Evolutionary conservation across 768 basidiomycete species (phyloP).

Genomic region (Termitomyces sp.): DNA sequence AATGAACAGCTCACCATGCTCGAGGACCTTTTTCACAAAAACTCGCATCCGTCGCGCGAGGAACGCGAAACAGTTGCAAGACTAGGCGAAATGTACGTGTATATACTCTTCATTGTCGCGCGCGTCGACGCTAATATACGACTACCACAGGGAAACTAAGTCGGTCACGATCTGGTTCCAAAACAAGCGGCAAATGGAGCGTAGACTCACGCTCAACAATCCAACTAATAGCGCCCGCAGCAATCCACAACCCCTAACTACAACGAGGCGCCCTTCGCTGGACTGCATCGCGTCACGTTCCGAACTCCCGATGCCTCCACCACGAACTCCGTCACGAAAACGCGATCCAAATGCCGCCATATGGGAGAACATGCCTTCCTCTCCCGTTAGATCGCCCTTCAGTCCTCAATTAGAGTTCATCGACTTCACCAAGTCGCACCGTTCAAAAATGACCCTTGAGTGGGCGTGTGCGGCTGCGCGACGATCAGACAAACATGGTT

Average conservation of each 20-base stretch:
- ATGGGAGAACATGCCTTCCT: constrained; percentile 59
- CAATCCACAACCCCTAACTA: constrained; percentile 17
- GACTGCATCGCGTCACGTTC: constrained; percentile 53
- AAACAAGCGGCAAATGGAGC: constrained; percentile 71
- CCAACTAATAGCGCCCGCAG: constrained; percentile 19
- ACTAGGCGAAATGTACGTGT: constrained; percentile 57
- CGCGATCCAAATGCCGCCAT: constrained; percentile 31
- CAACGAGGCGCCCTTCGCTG: constrained; percentile 39
- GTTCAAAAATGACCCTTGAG: constrained; percentile 52
- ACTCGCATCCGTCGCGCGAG: constrained; percentile 70
- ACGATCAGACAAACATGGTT: constrained; percentile 37
- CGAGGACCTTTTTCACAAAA: constrained; percentile 66
- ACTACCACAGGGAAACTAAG: constrained; percentile 49
- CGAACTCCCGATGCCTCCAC: constrained; percentile 36
- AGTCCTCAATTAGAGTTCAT: constrained; percentile 47
- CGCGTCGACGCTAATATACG: constrained; percentile 7
- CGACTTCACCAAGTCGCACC: constrained; percentile 40
- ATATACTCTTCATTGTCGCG: neutral
- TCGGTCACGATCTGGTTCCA: constrained; percentile 83
- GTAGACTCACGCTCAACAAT: constrained; percentile 44
- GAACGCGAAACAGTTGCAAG: constrained; percentile 61
- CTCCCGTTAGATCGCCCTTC: constrained; percentile 48
- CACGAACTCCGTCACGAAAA: constrained; percentile 34
- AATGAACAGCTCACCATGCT: constrained; percentile 65
- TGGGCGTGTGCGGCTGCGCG: constrained; percentile 69